Base-by-base conservation (phyloP, 306 rosid genomes). In the Casuarina cunninghamiana region DNA sequence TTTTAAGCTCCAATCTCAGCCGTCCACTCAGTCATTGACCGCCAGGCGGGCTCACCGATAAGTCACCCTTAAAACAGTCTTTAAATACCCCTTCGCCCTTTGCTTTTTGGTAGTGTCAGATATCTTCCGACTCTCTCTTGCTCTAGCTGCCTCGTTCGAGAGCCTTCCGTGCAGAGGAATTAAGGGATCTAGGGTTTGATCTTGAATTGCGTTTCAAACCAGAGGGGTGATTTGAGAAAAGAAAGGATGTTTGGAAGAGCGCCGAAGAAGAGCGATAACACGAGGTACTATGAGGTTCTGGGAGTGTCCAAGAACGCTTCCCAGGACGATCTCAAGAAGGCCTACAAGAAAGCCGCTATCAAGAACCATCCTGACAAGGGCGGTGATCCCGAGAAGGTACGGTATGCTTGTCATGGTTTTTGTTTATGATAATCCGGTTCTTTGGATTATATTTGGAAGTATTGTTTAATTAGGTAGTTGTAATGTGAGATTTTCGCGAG, bases 361-460 rank as follows among this genome's bases (percentile, higher is more conserved):
- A 93, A 93, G 73, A 91, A 91, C 83, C 97, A 93, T 75, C 97
- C 97, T 2, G 97, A 93, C 8, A 93, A 93, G 82, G 97, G 97
- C 10, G 97, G 96, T 46, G 97, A 93, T 82, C 97, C 97, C 1
- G 97, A 93, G 80, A 93, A 93, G 90, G 94, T 89, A 50, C 19
- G 0, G 12, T 42, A 17, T 3, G 0, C 41, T 16, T 58, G 11
- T 8, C 26, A 2, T 4, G 16, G 15, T 26, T 0, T 39, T 51
- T 6, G 5, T 5, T 7, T 43, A 11, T 0, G 37, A 2, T 26
- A 9, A 10, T 62, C 11, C 42, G 1, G 6, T 10, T 4, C 38
- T 38, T 55, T 16, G 3, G 10, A 60, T 39, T 26, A 5, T 3
- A 11, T 44, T 1, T 69, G 35, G 44, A 5, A 35, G 2, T 62